Evolutionary conservation across 768 basidiomycete genomes (phyloP), one percentile per base, ranked within the genome.

Genomic region (Obba rivulosa): DNA sequence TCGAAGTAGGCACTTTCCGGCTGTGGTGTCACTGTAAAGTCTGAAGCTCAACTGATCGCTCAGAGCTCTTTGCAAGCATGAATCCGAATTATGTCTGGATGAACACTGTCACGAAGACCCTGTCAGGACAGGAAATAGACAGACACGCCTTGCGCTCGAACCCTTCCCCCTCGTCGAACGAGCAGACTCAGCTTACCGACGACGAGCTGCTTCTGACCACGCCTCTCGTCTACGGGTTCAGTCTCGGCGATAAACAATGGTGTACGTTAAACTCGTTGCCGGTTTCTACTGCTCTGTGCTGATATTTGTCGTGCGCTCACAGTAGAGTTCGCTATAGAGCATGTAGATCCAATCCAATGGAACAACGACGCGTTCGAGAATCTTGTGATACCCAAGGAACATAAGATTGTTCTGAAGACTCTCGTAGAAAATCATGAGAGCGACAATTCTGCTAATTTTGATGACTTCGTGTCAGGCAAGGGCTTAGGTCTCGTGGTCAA

Each of bases 281-380:
- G 10, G 3, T 40, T 52, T 34, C 22, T 44, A 16, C 4, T 45
- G 39, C 10, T n/a, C 21, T n/a, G n/a, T 34, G 17, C 31, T 41
- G 16, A 51, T 24, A 3, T 2, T 1, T 11, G 16, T 7, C 10
- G 41, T 23, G 24, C 31, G 16, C 14, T 18, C 14, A 4, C 49
- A 83, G 80, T 83, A 52, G 81, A 80, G 58, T 79, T 85, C 56
- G 73, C 78, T 40, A 74, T 84, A 4, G 75, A 78, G 38, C 70
- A 76, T 38, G 69, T 85, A 24, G 45, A 64, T 17, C 68, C 71
- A 3, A 78, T 87, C 24, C 66, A 70, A 16, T 64, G 62, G 62
- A 60, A 60, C 46, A 49, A 57, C 7, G 62, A 65, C 37, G 63
- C 67, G 14, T 69, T 63, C 50, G 56, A 58, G 35, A 55, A 61